A percentile compares a stretch with the other conserved stretches of the same genome.
These are phyloP conservation scores for Globisporangium sylvaticum DNA, from an alignment of 352 stramenopile species.

Conservation along the genomic window DNA sequence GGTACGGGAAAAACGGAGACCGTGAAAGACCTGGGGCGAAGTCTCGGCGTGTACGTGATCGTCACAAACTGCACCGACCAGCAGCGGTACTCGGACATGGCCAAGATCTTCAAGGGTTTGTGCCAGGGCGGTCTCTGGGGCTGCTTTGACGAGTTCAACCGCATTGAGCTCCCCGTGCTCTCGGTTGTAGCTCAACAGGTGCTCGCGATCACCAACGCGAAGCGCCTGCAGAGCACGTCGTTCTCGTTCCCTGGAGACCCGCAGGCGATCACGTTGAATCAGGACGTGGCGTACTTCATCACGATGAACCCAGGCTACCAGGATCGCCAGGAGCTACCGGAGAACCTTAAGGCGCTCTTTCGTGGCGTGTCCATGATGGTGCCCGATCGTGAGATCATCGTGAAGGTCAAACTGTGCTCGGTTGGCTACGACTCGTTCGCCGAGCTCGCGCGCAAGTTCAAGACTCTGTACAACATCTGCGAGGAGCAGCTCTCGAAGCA, in stretches of 20 bases:
- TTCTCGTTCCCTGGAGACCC: constrained; percentile 73
- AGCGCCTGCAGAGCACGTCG: constrained; percentile 39
- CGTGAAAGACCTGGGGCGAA: constrained; percentile 89
- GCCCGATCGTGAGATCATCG: constrained; percentile 96
- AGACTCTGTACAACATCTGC: constrained; percentile 92
- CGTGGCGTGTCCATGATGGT: constrained; percentile 96
- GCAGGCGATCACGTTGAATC: constrained; percentile 48
- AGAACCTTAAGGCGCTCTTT: constrained; percentile 93
- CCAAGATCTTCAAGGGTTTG: constrained; percentile 91
- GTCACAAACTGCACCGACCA: constrained; percentile 93
- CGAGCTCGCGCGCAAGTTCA: constrained; percentile 94
- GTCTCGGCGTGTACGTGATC: constrained; percentile 89
- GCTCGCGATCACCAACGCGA: constrained; percentile 79
- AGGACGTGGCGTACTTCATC: constrained; percentile 83
- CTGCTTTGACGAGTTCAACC: constrained; percentile 93
- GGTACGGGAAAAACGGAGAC: constrained; percentile 92
- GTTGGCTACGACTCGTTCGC: constrained; percentile 90
- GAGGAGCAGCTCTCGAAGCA: constrained; percentile 93
- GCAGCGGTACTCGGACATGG: constrained; percentile 89
- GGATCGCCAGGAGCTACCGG: constrained; percentile 87
- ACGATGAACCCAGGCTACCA: constrained; percentile 95
- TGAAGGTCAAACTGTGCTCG: constrained; percentile 91
- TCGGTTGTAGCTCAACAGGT: constrained; percentile 92
- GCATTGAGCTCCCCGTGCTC: constrained; percentile 90
- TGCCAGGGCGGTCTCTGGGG: constrained; percentile 90